These are phyloP conservation scores for Smallanthus sonchifolius DNA, from an alignment of 129 eudicot species.

Conservation along the genomic window DNA sequence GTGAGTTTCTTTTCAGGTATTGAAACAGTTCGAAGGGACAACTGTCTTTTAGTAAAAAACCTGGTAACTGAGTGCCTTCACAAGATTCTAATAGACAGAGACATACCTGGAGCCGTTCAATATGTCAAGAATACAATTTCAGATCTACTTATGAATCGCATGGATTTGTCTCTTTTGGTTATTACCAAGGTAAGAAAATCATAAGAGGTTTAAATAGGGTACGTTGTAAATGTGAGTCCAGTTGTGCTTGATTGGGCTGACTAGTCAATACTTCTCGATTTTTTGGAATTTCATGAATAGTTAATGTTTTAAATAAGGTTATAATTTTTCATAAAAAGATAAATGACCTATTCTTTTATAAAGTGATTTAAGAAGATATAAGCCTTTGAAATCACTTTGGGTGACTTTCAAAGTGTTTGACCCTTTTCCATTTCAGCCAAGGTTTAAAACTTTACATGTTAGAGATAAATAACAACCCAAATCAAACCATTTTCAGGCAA, in stretches of 20 bases:
- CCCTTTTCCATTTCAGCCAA: background rate
- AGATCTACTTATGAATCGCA: constrained; percentile 93
- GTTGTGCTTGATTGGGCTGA: background rate
- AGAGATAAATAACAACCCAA: background rate
- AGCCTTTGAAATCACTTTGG: background rate
- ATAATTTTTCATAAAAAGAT: background rate
- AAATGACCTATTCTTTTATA: background rate
- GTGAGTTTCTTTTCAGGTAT: constrained; percentile 55
- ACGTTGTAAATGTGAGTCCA: background rate
- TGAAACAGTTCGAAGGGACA: constrained; percentile 98
- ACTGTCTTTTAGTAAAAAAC: constrained; percentile 88
- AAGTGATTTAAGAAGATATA: background rate
- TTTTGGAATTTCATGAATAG: background rate
- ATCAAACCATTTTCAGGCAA: background rate
- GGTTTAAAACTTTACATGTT: background rate
- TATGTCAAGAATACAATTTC: constrained; percentile 85
- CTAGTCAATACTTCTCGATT: background rate
- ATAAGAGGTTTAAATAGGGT: background rate
- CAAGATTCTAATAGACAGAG: constrained; percentile 86
- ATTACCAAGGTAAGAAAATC: constrained; percentile 71
- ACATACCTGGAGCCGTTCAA: constrained; percentile 89
- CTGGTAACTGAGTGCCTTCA: constrained; percentile 88
- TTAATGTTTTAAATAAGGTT: background rate
- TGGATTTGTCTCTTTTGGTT: constrained; percentile 93
- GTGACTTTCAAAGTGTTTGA: background rate